A percentile compares a stretch with the other conserved stretches of the same genome.
Evolutionary conservation across 768 basidiomycete species (phyloP).

Genomic region (Boletales sp.): DNA sequence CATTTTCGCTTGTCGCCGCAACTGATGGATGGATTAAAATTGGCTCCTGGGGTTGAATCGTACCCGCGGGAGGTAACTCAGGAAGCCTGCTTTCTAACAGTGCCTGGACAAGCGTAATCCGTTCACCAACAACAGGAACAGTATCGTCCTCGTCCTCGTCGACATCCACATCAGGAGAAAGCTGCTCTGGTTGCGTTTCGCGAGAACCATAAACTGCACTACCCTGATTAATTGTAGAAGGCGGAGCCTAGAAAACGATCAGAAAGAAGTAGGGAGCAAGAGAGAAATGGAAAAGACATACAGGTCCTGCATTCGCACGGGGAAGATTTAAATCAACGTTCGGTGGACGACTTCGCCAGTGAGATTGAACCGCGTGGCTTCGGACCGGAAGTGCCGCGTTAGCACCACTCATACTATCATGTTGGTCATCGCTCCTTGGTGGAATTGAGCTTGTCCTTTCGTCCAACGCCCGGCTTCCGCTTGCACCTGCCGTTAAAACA

Average conservation of each 20-base stretch:
- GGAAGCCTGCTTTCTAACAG: slow-evolving; percentile 78
- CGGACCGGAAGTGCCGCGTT: slow-evolving; percentile 26
- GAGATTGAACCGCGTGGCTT: slow-evolving; percentile 26
- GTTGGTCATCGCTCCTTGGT: slow-evolving; percentile 26
- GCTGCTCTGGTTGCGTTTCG: slow-evolving; percentile 32
- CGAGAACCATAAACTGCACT: slow-evolving; percentile 17
- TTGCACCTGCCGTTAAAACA: slow-evolving; percentile 74
- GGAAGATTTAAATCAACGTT: slow-evolving; percentile 61
- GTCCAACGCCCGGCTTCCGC: slow-evolving; percentile 77
- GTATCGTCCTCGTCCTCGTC: slow-evolving; percentile 59
- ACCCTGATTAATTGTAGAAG: slow-evolving; percentile 25
- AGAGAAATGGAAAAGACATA: slow-evolving; percentile 48
- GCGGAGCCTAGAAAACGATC: slow-evolving; percentile 62
- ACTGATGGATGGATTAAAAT: slow-evolving; percentile 55
- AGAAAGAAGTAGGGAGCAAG: slow-evolving; percentile 56
- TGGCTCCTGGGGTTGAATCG: slow-evolving; percentile 61
- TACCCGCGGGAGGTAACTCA: slow-evolving; percentile 66
- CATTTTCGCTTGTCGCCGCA: slow-evolving; percentile 40
- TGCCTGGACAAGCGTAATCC: slow-evolving; percentile 69
- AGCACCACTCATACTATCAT: slow-evolving; percentile 15
- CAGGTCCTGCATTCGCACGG: slow-evolving; percentile 29
- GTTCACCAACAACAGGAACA: slow-evolving; percentile 43
- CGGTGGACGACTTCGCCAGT: slow-evolving; percentile 57
- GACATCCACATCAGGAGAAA: slow-evolving; percentile 37
- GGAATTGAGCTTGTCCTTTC: slow-evolving; percentile 67